Evolutionary conservation across 116 monocot genomes (phyloP).

Genomic region (Papilionanthe hybrid): DNA sequence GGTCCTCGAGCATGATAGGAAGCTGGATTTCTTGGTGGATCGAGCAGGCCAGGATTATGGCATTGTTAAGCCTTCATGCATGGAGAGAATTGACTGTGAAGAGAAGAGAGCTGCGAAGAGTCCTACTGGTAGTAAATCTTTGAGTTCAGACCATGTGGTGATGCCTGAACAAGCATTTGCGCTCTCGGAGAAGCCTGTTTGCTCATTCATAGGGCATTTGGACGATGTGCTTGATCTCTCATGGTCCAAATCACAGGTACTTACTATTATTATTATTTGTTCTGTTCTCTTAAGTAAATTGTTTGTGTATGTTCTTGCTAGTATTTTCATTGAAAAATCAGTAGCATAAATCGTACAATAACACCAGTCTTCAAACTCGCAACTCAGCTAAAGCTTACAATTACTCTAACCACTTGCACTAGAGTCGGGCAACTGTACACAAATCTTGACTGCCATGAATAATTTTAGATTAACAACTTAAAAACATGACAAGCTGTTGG

Average conservation of each 20-base stretch:
- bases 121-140: conserved; percentile 35
- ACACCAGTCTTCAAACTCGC: too few relatives aligned
- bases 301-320: not conserved
- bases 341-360: not conserved
- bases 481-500: too few relatives aligned
- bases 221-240: conserved; percentile 76
- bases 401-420: too few relatives aligned
- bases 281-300: not conserved
- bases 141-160: conserved; percentile 54
- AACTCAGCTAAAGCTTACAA: too few relatives aligned
- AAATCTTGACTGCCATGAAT: too few relatives aligned
- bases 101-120: conserved; percentile 42
- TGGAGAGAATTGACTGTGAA: conserved; percentile 38
- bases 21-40: conserved; percentile 36
- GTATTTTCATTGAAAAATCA: not conserved
- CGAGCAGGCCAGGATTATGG: conserved; percentile 24
- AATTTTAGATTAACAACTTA: too few relatives aligned
- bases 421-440: too few relatives aligned
- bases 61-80: conserved; percentile 18
- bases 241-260: conserved; percentile 85
- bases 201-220: conserved; percentile 51
- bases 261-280: not conserved
- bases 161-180: conserved; percentile 68
- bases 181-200: conserved; percentile 59
- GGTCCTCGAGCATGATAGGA: conserved; percentile 45